Evolutionary conservation across 2,329 filamentous ascomycete species (phyloP).

Genomic region (Xylogone sp.): DNA sequence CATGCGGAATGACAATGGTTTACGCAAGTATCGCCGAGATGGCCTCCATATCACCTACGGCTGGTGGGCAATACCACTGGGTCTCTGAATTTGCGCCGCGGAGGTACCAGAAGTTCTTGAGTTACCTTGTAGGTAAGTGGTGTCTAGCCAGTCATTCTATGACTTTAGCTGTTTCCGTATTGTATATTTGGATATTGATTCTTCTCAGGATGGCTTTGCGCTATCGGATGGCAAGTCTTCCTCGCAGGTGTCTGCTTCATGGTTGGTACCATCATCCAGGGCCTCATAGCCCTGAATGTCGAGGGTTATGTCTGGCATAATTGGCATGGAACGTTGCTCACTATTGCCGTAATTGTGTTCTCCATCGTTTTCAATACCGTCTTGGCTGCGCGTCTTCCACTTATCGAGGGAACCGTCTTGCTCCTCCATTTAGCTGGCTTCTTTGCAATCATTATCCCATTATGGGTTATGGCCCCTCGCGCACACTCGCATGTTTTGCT

Average conservation of each 20-base stretch:
- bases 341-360: constrained; percentile 34
- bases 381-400: constrained; percentile 32
- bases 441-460: constrained; percentile 36
- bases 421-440: constrained; percentile 40
- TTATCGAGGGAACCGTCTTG: constrained; percentile 38
- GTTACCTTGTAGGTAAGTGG: constrained; percentile 42
- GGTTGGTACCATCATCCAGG: constrained; percentile 40
- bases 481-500: constrained; percentile 22
- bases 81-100: constrained; percentile 46
- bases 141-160: background rate
- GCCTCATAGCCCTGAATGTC: constrained; percentile 30
- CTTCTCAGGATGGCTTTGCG: constrained; percentile 37
- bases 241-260: constrained; percentile 37
- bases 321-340: constrained; percentile 39
- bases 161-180: background rate
- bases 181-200: background rate
- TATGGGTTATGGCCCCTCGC: constrained; percentile 26
- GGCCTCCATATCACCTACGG: constrained; percentile 39
- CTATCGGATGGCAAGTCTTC: constrained; percentile 40
- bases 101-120: constrained; percentile 45
- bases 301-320: constrained; percentile 28
- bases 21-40: constrained; percentile 14
- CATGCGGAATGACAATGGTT: constrained; percentile 20
- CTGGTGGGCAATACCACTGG: constrained; percentile 56
- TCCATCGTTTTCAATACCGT: constrained; percentile 40